Evolutionary conservation across 805 yeast species (phyloP).

Genomic region (Cyberlindnera mycetangii): DNA sequence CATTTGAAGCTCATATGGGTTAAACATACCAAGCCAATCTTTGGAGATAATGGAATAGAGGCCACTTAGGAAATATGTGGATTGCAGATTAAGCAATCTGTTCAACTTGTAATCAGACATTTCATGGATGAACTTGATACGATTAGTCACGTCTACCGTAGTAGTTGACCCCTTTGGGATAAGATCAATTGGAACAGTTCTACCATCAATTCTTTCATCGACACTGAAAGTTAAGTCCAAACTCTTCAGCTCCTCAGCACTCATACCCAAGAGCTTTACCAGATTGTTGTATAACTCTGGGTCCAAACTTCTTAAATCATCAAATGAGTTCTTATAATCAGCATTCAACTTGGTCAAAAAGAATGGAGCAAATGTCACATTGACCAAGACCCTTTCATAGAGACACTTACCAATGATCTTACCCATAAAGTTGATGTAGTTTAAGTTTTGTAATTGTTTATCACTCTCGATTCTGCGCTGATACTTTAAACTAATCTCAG

Average conservation of each 20-base stretch:
- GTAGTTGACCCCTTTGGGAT: slow-evolving; percentile 54
- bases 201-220: slow-evolving; percentile 42
- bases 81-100: slow-evolving; percentile 53
- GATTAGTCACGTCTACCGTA: slow-evolving; percentile 58
- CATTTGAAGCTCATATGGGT: slow-evolving; percentile 77
- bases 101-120: slow-evolving; percentile 79
- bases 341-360: slow-evolving; percentile 57
- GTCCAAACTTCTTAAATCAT: slow-evolving; percentile 76
- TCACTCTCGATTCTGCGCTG: slow-evolving; percentile 33
- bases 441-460: slow-evolving; percentile 29
- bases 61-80: slow-evolving; percentile 66
- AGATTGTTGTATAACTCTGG: slow-evolving; percentile 60
- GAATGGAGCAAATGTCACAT: slow-evolving; percentile 81
- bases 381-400: slow-evolving; percentile 77
- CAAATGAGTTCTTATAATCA: slow-evolving; percentile 58
- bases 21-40: slow-evolving; percentile 81
- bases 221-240: slow-evolving; percentile 65
- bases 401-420: slow-evolving; percentile 84
- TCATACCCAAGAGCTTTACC: slow-evolving; percentile 55
- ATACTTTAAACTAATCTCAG: slow-evolving; percentile 42
- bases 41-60: slow-evolving; percentile 63
- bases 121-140: slow-evolving; percentile 70
- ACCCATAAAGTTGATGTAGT: slow-evolving; percentile 63
- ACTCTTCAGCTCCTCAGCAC: slow-evolving; percentile 49
- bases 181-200: slow-evolving; percentile 50